Base-by-base conservation (phyloP, 2,329 filamentous ascomycete genomes). In the Polychaeton citri region DNA sequence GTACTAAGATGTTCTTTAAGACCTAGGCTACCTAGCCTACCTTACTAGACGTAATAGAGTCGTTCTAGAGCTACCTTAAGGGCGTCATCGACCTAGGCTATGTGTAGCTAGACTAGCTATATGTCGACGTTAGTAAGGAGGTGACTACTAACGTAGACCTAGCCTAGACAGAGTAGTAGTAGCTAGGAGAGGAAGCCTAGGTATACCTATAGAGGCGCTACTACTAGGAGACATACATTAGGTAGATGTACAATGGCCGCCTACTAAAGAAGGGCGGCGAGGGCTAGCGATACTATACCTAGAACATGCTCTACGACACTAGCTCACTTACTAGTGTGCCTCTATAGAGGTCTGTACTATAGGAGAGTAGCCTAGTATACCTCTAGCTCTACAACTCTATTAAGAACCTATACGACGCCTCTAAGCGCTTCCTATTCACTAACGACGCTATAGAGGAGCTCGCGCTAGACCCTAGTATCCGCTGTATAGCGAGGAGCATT, bases 101-200 rank as follows among this genome's bases (percentile, higher is more conserved):
- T 19, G 33, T 35, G 6, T 4, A 35, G 5, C 21, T 16, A 5
- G 33, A 35, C 18, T 15, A 21, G 10, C 15, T 35, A 3, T 28
- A 28, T 15, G 33, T 35, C 18, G 33, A 35, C 13, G 26, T 35
- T 13, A 18, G 33, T 16, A 35, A 35, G 20, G 20, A 35, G 33
- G 26, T 35, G 19, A 15, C 19, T 19, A 19, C 33, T 21, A 20
- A 28, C 18, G 20, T 35, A 28, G 18, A 21, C 19, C 6, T 20
- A 28, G n/a, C 26, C 4, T 16, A n/a, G 7, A n/a, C 21, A 7
- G 21, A 24, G 21, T 24, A 24, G 21, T 24, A 10, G 13, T 17
- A n/a, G 15, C 6, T n/a, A 10, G 12, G 6, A 4, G 20, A 35
- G 21, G 6, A 35, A 17, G 19, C 33, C 10, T 24, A 35, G 18